Evolutionary conservation across 2,329 filamentous ascomycete genomes (phyloP).

Genomic region (Aspergillus candidus): DNA sequence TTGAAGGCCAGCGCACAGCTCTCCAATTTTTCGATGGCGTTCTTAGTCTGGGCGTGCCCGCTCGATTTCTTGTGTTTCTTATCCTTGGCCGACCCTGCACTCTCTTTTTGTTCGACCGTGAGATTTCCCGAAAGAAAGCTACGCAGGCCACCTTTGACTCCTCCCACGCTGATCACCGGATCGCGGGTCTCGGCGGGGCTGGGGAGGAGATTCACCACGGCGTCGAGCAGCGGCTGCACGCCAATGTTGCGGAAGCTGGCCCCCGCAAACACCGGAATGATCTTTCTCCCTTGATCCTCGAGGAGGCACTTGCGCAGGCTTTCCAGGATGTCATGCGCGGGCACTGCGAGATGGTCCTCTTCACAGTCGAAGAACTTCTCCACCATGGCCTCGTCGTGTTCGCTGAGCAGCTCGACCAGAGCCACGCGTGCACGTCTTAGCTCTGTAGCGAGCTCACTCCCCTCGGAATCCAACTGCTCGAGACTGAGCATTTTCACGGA

Average conservation of each 20-base stretch:
- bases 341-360: conserved; percentile 64
- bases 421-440: conserved; percentile 68
- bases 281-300: conserved; percentile 53
- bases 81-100: conserved; percentile 30
- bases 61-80: conserved; percentile 39
- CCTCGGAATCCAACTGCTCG: conserved; percentile 46
- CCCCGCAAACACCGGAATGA: conserved; percentile 83
- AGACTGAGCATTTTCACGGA: conserved; percentile 52
- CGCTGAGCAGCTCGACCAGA: conserved; percentile 76
- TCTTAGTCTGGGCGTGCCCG: conserved; percentile 42
- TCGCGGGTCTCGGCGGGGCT: conserved; percentile 75
- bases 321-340: conserved; percentile 59
- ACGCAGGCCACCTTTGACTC: conserved; percentile 49
- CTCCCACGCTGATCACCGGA: conserved; percentile 65
- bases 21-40: conserved; percentile 55
- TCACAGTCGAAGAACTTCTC: conserved; percentile 75
- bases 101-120: conserved; percentile 29
- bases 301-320: conserved; percentile 69
- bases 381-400: conserved; percentile 80
- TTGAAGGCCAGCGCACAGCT: conserved; percentile 77
- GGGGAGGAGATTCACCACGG: conserved; percentile 79
- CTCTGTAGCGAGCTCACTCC: conserved; percentile 55
- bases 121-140: conserved; percentile 44
- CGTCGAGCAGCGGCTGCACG: conserved; percentile 84
- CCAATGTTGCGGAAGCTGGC: conserved; percentile 93